Evolutionary conservation across 2,329 filamentous ascomycete genomes (phyloP).

Genomic region (Amauroascus niger): DNA sequence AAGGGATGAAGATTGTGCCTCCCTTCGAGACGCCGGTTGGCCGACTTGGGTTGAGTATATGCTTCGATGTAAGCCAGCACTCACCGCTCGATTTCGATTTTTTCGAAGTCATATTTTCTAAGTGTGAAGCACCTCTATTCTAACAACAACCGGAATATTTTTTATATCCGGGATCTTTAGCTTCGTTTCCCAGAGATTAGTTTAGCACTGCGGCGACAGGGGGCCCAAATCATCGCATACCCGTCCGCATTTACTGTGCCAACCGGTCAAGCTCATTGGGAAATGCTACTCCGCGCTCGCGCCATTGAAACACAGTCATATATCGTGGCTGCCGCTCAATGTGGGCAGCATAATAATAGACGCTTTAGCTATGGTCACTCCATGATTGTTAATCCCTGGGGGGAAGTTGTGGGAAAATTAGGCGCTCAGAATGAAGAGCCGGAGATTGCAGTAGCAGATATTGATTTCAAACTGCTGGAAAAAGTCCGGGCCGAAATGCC

Average conservation of each 20-base stretch:
- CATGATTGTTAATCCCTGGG: conserved; percentile 82
- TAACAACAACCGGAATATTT: not conserved
- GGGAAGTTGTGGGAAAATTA: conserved; percentile 59
- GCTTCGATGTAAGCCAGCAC: conserved; percentile 58
- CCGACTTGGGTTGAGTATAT: conserved; percentile 69
- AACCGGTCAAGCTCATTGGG: conserved; percentile 81
- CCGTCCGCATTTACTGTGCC: conserved; percentile 84
- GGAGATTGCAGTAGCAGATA: conserved; percentile 43
- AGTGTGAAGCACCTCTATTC: not conserved
- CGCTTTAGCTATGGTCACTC: conserved; percentile 76
- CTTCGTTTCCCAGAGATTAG: conserved; percentile 71
- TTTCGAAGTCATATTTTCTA: not conserved
- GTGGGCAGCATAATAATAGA: conserved; percentile 63
- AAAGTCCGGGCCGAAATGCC: conserved; percentile 50
- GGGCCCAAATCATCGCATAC: conserved; percentile 70
- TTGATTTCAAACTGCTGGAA: conserved; percentile 45
- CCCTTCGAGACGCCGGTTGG: conserved; percentile 69
- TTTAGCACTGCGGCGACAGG: conserved; percentile 53
- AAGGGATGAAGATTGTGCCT: conserved; percentile 52
- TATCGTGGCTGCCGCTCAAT: conserved; percentile 77
- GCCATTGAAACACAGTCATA: conserved; percentile 86
- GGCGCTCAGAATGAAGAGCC: conserved; percentile 38
- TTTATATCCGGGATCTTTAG: conserved; percentile 22
- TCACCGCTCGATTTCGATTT: not conserved
- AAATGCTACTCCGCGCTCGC: conserved; percentile 62